phyloP scores from a whole-genome alignment of 176 grass and related monocot genomes.

The Guadua angustifolia region DNA sequence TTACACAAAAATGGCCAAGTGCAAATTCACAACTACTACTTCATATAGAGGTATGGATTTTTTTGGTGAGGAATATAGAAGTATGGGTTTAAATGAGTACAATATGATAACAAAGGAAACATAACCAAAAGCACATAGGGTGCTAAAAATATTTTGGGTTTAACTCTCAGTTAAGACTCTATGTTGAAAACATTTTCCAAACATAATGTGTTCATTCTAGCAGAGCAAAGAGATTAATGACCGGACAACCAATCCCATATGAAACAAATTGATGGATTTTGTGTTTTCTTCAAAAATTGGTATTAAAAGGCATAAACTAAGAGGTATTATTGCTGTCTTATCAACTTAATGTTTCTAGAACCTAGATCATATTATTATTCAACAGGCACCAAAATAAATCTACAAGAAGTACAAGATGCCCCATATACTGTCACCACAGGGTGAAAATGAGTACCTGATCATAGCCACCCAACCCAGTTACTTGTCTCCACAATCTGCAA shows the following conservation, averaged over 20 bases:
- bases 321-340: not conserved
- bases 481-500: conserved; percentile 92
- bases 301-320: not conserved
- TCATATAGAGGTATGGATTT: not conserved
- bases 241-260: not conserved
- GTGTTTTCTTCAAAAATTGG: not conserved
- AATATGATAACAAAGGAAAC: conserved; percentile 7
- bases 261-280: conserved; percentile 14
- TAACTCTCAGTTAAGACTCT: not conserved
- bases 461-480: conserved; percentile 94
- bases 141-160: not conserved
- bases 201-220: conserved; percentile 15
- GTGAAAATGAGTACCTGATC: conserved; percentile 69
- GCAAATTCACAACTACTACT: not conserved
- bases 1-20: conserved; percentile 9
- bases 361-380: not conserved
- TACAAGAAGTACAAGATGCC: not conserved
- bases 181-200: conserved; percentile 2
- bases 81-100: not conserved
- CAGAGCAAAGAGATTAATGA: conserved; percentile 4
- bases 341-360: conserved; percentile 25
- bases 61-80: not conserved
- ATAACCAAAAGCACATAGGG: conserved; percentile 8
- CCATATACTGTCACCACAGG: not conserved
- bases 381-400: conserved; percentile 4